Conservation (phyloP, 139 green algal genomes). For the Spirogloea muscicola region DNA sequence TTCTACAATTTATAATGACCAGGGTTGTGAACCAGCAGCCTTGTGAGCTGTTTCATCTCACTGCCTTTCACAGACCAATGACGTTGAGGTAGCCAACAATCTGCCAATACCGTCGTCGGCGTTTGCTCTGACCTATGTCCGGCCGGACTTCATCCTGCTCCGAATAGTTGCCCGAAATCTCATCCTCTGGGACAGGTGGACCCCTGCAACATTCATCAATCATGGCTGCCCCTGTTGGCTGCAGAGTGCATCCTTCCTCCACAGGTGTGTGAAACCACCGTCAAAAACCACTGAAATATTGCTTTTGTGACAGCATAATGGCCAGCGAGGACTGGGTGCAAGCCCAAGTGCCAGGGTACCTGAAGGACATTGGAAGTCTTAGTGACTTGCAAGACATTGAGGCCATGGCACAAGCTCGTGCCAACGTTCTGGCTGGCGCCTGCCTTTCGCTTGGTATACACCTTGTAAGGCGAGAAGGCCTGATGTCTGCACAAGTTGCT, state of each 20-base stretch:
- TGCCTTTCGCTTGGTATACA: slow-evolving; percentile 84
- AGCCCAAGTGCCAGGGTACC: no score
- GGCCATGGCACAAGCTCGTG: slow-evolving; percentile 57
- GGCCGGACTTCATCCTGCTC: slow-evolving; percentile 83
- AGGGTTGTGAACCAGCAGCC: background rate
- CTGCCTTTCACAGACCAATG: slow-evolving; percentile 57
- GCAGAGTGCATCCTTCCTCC: no score
- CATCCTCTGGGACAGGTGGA: slow-evolving; percentile 79
- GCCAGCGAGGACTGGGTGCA: slow-evolving; percentile 70
- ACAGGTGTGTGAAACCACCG: no score
- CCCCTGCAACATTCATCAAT: no score
- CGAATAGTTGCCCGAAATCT: slow-evolving; percentile 71
- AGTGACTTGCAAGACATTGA: no score
- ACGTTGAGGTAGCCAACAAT: slow-evolving; percentile 58
- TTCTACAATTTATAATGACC: background rate
- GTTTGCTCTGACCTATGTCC: slow-evolving; percentile 71
- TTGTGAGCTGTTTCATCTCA: background rate
- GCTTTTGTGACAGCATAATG: no score
- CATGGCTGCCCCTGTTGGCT: no score
- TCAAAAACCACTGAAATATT: no score
- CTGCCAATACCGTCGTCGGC: slow-evolving; percentile 68
- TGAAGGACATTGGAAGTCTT: no score
- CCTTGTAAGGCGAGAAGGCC: no score
- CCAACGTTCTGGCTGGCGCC: slow-evolving; percentile 63
- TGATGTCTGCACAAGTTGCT: no score